Conservation (phyloP, 2,329 filamentous ascomycete species). For the Eutypa lata region DNA sequence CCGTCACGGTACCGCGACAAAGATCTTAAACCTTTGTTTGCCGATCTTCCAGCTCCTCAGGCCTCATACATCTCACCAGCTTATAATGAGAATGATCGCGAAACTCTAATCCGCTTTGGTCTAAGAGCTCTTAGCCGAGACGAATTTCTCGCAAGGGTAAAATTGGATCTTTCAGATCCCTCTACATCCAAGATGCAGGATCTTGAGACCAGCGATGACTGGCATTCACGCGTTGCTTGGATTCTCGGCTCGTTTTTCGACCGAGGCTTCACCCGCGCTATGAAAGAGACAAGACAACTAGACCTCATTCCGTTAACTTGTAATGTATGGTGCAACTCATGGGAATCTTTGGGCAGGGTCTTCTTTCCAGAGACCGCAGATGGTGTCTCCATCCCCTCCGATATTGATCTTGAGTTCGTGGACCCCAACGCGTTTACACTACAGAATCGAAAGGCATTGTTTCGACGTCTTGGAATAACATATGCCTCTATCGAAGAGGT, state of each 20-base stretch:
- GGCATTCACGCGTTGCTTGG: conserved; percentile 17
- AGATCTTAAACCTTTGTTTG: conserved; percentile 20
- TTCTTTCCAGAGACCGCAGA: background rate
- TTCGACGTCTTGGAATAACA: background rate
- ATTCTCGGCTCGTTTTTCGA: conserved; percentile 6
- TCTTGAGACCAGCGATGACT: conserved; percentile 13
- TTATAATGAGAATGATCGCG: conserved; percentile 3
- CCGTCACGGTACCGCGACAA: conserved; percentile 3
- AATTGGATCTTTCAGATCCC: conserved; percentile 5
- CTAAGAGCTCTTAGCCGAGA: background rate
- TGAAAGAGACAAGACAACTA: conserved; percentile 2
- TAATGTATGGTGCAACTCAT: conserved; percentile 10
- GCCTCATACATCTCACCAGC: conserved; percentile 10
- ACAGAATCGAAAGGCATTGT: background rate
- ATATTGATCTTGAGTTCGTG: background rate
- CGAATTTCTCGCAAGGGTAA: conserved; percentile 6
- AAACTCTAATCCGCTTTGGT: conserved; percentile 6
- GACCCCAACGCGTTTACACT: background rate
- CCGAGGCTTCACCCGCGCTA: background rate
- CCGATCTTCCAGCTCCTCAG: conserved; percentile 8
- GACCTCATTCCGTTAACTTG: conserved; percentile 12
- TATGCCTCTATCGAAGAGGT: background rate
- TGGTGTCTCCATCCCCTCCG: background rate
- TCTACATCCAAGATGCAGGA: conserved; percentile 11
- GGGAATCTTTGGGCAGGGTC: background rate